These are phyloP conservation scores for Hypsizygus marmoreus DNA, from an alignment of 768 basidiomycete genomes.

Conservation along the genomic window DNA sequence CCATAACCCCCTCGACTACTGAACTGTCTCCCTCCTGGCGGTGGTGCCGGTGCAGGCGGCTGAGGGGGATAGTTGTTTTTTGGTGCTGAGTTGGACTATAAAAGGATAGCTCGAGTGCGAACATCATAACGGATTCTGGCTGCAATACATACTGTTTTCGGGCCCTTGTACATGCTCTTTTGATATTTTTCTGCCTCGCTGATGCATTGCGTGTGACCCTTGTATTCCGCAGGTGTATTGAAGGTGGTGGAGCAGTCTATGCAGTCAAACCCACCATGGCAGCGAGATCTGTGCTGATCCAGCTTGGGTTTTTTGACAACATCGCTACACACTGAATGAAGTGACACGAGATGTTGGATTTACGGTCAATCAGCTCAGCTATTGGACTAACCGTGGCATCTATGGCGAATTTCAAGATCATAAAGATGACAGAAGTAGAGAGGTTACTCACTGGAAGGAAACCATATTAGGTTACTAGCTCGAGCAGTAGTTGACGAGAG, in stretches of 20 bases:
- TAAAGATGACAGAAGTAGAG: not conserved
- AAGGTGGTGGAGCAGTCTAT: slow-evolving; percentile 91
- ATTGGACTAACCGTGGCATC: slow-evolving; percentile 67
- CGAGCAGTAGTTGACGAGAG: not conserved
- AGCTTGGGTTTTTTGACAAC: slow-evolving; percentile 94
- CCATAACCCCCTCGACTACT: slow-evolving; percentile 26
- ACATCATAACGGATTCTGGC: not conserved
- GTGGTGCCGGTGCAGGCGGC: slow-evolving; percentile 8
- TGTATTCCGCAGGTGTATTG: slow-evolving; percentile 73
- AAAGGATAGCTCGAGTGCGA: slow-evolving; percentile 4
- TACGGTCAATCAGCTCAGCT: not conserved
- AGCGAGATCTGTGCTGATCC: slow-evolving; percentile 70
- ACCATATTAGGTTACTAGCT: slow-evolving; percentile 48
- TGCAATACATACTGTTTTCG: slow-evolving; percentile 49
- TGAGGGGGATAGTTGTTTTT: slow-evolving; percentile 26
- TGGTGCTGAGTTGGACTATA: slow-evolving; percentile 14
- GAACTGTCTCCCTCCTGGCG: slow-evolving; percentile 12
- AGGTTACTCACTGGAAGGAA: slow-evolving; percentile 64
- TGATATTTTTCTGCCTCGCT: slow-evolving; percentile 94
- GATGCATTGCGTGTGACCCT: slow-evolving; percentile 81
- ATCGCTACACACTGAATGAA: slow-evolving; percentile 69
- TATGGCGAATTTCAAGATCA: slow-evolving; percentile 25
- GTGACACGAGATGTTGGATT: slow-evolving; percentile 3
- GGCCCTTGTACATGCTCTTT: slow-evolving; percentile 81
- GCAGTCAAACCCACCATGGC: slow-evolving; percentile 73